phyloP scores from a whole-genome alignment of 345 rosid genomes.

The Durio zibethinus region DNA sequence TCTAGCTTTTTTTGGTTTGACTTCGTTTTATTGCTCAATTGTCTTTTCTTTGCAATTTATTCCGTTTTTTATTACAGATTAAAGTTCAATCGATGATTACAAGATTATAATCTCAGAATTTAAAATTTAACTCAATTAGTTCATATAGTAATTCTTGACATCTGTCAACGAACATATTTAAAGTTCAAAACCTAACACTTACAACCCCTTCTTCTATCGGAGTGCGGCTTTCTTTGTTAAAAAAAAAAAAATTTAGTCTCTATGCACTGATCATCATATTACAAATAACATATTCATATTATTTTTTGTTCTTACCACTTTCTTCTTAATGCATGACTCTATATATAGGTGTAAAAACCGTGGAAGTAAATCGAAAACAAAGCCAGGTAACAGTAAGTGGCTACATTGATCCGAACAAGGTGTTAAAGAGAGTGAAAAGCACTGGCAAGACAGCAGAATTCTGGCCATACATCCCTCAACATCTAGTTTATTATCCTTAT shows the following conservation, averaged over 20 bases:
- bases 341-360: constrained; percentile 46
- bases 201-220: too few species aligned
- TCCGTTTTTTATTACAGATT: neutral
- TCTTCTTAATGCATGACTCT: neutral
- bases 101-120: too few species aligned
- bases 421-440: constrained; percentile 56
- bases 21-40: neutral
- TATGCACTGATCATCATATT: too few species aligned
- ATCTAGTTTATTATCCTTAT: constrained; percentile 53
- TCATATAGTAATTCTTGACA: too few species aligned
- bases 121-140: too few species aligned
- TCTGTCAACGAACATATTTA: too few species aligned
- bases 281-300: too few species aligned
- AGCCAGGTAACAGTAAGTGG: constrained; percentile 57
- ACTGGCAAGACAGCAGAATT: constrained; percentile 70
- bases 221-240: too few species aligned
- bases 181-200: too few species aligned
- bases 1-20: neutral
- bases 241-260: too few species aligned
- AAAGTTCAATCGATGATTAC: neutral
- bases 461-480: constrained; percentile 78
- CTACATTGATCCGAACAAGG: constrained; percentile 60
- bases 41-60: neutral
- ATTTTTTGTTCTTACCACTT: neutral
- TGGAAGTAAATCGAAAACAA: constrained; percentile 59